Conservation (phyloP, 208 protist species). For the Acanthamoeba polyphaga region DNA sequence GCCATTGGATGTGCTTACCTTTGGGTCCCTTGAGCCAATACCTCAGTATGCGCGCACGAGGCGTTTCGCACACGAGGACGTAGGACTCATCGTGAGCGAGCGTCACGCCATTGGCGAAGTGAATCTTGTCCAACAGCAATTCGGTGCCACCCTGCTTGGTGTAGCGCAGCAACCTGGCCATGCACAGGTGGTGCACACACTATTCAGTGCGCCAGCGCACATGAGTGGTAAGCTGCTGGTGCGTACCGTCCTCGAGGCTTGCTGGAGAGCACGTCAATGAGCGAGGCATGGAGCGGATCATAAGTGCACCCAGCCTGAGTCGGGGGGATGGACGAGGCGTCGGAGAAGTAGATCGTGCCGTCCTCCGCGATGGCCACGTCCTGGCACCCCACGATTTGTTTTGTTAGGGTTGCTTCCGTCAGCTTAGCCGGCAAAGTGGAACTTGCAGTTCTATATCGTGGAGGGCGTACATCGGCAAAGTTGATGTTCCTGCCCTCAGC, state of each 20-base stretch:
- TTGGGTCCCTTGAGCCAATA: slow-evolving; percentile 48
- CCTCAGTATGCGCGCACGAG: not conserved
- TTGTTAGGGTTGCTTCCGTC: not conserved
- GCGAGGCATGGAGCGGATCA: not conserved
- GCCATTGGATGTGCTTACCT: not conserved
- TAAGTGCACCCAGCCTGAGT: not conserved
- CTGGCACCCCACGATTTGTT: not conserved
- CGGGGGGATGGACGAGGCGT: not conserved
- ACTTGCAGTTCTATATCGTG: no score
- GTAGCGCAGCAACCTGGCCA: not conserved
- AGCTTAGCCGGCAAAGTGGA: no score
- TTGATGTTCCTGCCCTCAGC: not conserved
- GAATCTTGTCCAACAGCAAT: slow-evolving; percentile 18
- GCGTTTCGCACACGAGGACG: slow-evolving; percentile 7
- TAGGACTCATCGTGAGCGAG: slow-evolving; percentile 10
- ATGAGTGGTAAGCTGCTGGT: not conserved
- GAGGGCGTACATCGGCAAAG: slow-evolving; percentile 47
- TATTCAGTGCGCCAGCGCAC: not conserved
- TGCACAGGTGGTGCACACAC: not conserved
- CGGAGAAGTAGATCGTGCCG: slow-evolving; percentile 51
- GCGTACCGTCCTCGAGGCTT: not conserved
- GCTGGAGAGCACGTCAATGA: not conserved
- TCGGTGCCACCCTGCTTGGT: not conserved
- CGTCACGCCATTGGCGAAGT: slow-evolving; percentile 42
- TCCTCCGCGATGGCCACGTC: not conserved